A percentile compares a stretch with the other conserved stretches of the same genome.
These are phyloP conservation scores for Abelmoschus esculentus DNA, from an alignment of 345 rosid species.

Conservation along the genomic window DNA sequence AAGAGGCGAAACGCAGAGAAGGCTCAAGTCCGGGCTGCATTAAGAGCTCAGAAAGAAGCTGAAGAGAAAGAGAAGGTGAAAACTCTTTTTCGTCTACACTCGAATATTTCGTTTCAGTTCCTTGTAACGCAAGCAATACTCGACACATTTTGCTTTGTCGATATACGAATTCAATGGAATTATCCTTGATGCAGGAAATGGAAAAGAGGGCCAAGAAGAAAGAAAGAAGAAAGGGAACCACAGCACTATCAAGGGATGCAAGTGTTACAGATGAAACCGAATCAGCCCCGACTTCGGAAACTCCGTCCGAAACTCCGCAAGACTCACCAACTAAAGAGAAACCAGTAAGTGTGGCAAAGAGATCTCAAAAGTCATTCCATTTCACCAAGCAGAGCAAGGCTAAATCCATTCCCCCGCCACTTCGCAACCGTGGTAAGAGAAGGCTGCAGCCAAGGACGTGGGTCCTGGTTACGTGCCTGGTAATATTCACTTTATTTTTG, in stretches of 20 bases:
- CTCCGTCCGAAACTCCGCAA: background rate
- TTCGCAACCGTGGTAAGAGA: background rate
- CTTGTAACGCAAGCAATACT: background rate
- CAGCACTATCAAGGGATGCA: background rate
- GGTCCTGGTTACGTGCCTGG: background rate
- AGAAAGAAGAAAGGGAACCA: background rate
- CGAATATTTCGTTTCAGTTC: background rate
- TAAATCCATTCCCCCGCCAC: background rate
- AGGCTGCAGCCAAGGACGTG: background rate
- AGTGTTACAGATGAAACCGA: background rate
- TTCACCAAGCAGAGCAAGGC: background rate
- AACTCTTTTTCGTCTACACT: background rate
- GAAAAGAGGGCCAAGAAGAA: constrained; percentile 1
- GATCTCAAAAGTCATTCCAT: background rate
- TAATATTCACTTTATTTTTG: background rate
- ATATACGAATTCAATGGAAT: background rate
- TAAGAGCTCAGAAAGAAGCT: background rate
- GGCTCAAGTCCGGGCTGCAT: background rate
- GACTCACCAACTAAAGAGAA: background rate
- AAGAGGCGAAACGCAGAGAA: constrained; percentile 4
- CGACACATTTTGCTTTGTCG: background rate
- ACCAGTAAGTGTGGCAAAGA: background rate
- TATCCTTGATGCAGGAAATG: background rate
- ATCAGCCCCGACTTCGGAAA: background rate
- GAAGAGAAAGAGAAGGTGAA: background rate